phyloP scores from a whole-genome alignment of 2,329 filamentous ascomycete species.

The Alternaria brassicae region DNA sequence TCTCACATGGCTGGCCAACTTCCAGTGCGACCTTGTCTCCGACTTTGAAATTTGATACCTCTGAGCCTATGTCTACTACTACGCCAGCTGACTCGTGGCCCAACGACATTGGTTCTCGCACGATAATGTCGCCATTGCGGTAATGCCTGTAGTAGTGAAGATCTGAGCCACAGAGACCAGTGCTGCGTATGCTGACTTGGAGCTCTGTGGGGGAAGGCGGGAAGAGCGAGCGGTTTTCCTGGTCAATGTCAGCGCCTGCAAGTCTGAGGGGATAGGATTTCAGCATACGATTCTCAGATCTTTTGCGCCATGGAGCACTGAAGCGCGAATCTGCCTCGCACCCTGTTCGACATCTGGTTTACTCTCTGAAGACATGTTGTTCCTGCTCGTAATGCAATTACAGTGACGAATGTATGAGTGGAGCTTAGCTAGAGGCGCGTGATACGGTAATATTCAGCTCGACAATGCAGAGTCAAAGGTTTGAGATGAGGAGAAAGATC shows the following conservation, averaged over 20 bases:
- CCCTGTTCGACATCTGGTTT: constrained; percentile 31
- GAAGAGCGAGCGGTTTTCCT: constrained; percentile 62
- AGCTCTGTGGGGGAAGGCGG: constrained; percentile 63
- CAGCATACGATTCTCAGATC: constrained; percentile 63
- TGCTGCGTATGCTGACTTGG: constrained; percentile 69
- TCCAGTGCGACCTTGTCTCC: constrained; percentile 93
- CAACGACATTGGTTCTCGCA: constrained; percentile 81
- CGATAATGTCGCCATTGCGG: constrained; percentile 84
- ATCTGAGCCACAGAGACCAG: constrained; percentile 75
- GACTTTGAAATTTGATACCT: constrained; percentile 67
- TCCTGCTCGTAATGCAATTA: not conserved
- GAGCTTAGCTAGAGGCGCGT: not conserved
- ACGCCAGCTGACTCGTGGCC: constrained; percentile 81
- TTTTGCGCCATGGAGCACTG: constrained; percentile 67
- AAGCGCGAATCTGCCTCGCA: constrained; percentile 54
- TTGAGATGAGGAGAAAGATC: not conserved
- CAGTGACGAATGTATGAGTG: not conserved
- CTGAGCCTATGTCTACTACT: constrained; percentile 72
- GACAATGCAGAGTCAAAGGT: not conserved
- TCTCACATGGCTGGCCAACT: constrained; percentile 83
- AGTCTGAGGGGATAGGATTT: not conserved
- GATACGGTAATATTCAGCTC: not conserved
- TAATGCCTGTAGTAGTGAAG: constrained; percentile 88
- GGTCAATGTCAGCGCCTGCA: constrained; percentile 1
- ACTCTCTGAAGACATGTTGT: constrained; percentile 31